A percentile compares a stretch with the other conserved stretches of the same genome.
These are phyloP conservation scores for Globisporangium iwayamae DNA, from an alignment of 352 stramenopile genomes.

Conservation along the genomic window DNA sequence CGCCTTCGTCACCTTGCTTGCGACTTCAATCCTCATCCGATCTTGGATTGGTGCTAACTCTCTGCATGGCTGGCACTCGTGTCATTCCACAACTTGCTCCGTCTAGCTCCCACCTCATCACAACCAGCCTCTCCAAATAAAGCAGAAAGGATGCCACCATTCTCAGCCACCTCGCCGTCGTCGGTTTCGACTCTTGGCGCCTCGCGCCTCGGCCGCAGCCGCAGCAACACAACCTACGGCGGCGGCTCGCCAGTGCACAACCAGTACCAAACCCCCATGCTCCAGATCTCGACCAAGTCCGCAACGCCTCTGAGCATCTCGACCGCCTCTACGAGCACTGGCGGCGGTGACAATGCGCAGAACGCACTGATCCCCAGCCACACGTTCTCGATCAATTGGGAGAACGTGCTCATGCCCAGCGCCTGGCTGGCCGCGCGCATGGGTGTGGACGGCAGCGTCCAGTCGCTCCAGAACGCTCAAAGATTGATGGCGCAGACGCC, in stretches of 20 bases:
- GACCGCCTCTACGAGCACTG: background rate
- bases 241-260: background rate
- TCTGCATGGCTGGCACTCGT: too few relatives aligned
- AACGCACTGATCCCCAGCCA: conserved; percentile 10
- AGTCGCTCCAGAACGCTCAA: conserved; percentile 25
- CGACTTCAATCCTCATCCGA: too few relatives aligned
- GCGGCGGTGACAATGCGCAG: background rate
- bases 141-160: conserved; percentile 6
- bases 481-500: conserved; percentile 15
- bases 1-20: too few relatives aligned
- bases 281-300: conserved; percentile 5
- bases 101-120: too few relatives aligned
- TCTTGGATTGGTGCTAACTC: too few relatives aligned
- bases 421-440: conserved; percentile 34
- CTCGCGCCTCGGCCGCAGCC: background rate
- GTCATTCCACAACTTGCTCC: background rate
- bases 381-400: conserved; percentile 44
- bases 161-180: conserved; percentile 4
- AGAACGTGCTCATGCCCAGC: conserved; percentile 46
- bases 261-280: conserved; percentile 3
- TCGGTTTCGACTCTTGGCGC: conserved; percentile 5
- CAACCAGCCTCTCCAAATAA: background rate
- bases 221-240: conserved; percentile 1
- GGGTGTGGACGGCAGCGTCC: conserved; percentile 20
- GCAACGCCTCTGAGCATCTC: background rate